Evolutionary conservation across 768 basidiomycete genomes (phyloP), one percentile per base, ranked within the genome.

Genomic region (Crassisporium funariophilum): DNA sequence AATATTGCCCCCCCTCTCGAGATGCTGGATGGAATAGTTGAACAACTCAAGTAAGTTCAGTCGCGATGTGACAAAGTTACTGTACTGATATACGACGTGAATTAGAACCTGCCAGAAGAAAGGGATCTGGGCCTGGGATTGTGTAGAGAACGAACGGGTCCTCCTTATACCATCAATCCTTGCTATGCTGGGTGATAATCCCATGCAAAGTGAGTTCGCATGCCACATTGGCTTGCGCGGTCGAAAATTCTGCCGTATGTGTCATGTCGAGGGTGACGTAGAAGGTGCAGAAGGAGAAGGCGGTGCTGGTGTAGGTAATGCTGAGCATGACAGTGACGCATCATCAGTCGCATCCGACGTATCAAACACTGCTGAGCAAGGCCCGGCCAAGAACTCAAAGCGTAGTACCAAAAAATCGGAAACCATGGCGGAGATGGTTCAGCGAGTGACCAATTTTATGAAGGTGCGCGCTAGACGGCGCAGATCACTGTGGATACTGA

Each of bases 151-250:
- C 1, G 69, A 71, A 44, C 25, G 43, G 2, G 59, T 67, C 5
- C 52, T 71, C 4, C 12, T 73, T 0, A 48, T 72, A 16, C 62
- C 62, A 0, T 48, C 23, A 1, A 49, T 67, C 1, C 52, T 71
- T 1, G 67, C 66, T 0, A 20, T 73, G 16, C 59, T 67, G 0
- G 72, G 73, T 0, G 72, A 77, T 51, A 76, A 76, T 53, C 74
- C 73, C 0, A 74, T 73, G 74, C 69, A 69, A 41, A 67, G 72
- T 40, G 69, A 75, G 49, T 53, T 75, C 44, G 60, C 72, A 0
- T 74, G 63, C 35, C 76, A 77, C 39, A 64, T 73, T 44, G 73
- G 71, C 0, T 44, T 70, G 11, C 25, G 25, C 1, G 70, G 62
- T 0, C 70, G 66, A 29, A 58, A 55, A 16, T 72, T 74, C 49